Conservation (phyloP, 1,139 yeast genomes). For the Candida sojae region DNA sequence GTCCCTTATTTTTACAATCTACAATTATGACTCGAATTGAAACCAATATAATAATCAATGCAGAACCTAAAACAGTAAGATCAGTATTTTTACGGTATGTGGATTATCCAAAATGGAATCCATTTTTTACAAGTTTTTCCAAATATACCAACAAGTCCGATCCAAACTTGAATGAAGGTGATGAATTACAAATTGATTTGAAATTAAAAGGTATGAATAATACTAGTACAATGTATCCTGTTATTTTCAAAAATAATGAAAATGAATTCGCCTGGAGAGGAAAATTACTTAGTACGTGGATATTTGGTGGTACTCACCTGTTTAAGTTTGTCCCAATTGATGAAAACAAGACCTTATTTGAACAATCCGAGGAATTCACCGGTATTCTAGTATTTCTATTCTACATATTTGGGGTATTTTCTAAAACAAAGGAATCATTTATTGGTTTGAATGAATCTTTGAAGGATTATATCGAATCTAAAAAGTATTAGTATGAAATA, state of each 20-base stretch:
- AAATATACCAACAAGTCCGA: slow-evolving; percentile 12
- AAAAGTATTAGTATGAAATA: not conserved
- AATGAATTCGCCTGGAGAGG: slow-evolving; percentile 17
- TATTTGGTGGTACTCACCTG: slow-evolving; percentile 16
- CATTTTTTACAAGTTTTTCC: slow-evolving; percentile 15
- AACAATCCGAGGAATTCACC: slow-evolving; percentile 16
- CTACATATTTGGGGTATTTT: slow-evolving; percentile 12
- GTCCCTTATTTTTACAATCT: too few species aligned
- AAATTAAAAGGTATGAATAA: slow-evolving; percentile 14
- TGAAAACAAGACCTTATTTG: slow-evolving; percentile 14
- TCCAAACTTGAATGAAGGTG: slow-evolving; percentile 11
- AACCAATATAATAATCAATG: slow-evolving; percentile 16
- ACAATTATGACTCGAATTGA: slow-evolving; percentile 9
- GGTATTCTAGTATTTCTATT: slow-evolving; percentile 16
- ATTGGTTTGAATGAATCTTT: slow-evolving; percentile 13
- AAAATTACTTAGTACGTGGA: slow-evolving; percentile 13
- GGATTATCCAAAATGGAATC: slow-evolving; percentile 18
- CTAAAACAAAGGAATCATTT: slow-evolving; percentile 14
- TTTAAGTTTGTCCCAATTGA: slow-evolving; percentile 15
- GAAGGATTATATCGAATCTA: slow-evolving; percentile 14
- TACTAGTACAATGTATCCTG: slow-evolving; percentile 15
- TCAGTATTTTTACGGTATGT: slow-evolving; percentile 13
- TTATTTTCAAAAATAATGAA: slow-evolving; percentile 10
- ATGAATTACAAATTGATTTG: slow-evolving; percentile 17
- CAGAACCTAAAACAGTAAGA: slow-evolving; percentile 15